These are phyloP conservation scores for Penicillium odoratum DNA, from an alignment of 495 filamentous ascomycete species.

Conservation along the genomic window DNA sequence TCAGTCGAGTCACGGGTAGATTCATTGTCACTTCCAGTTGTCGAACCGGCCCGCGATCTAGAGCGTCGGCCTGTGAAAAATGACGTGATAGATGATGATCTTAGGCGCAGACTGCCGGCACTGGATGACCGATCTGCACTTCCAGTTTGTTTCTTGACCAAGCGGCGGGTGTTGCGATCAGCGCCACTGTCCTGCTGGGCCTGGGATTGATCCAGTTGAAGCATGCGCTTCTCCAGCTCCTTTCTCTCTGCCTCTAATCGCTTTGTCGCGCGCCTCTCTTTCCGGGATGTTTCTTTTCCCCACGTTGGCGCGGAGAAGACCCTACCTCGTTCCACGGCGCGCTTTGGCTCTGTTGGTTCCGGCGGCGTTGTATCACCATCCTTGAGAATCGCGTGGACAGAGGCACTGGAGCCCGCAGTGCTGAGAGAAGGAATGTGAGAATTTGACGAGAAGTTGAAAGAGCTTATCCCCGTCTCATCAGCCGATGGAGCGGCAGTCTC, in stretches of 20 bases:
- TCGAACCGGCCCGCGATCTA: conserved; percentile 32
- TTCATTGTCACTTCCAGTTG: conserved; percentile 20
- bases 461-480: conserved; percentile 20
- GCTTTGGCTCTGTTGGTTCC: background rate
- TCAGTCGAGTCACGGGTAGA: background rate
- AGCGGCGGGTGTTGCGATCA: conserved; percentile 32
- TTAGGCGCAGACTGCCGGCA: conserved; percentile 27
- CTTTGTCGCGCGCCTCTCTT: conserved; percentile 39
- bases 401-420: conserved; percentile 23
- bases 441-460: conserved; percentile 19
- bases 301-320: conserved; percentile 23
- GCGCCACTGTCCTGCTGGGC: conserved; percentile 17
- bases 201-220: conserved; percentile 35
- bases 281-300: conserved; percentile 21
- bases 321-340: conserved; percentile 3
- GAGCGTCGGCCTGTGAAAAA: conserved; percentile 37
- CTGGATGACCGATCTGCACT: conserved; percentile 39
- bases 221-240: conserved; percentile 38
- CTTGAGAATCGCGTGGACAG: conserved; percentile 8
- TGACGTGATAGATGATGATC: conserved; percentile 32
- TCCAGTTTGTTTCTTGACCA: conserved; percentile 39
- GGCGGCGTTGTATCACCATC: conserved; percentile 13
- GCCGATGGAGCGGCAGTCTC: conserved; percentile 11
- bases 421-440: conserved; percentile 21
- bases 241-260: conserved; percentile 41